Conservation (phyloP, 2,329 filamentous ascomycete genomes). For the Penicillium sp. region DNA sequence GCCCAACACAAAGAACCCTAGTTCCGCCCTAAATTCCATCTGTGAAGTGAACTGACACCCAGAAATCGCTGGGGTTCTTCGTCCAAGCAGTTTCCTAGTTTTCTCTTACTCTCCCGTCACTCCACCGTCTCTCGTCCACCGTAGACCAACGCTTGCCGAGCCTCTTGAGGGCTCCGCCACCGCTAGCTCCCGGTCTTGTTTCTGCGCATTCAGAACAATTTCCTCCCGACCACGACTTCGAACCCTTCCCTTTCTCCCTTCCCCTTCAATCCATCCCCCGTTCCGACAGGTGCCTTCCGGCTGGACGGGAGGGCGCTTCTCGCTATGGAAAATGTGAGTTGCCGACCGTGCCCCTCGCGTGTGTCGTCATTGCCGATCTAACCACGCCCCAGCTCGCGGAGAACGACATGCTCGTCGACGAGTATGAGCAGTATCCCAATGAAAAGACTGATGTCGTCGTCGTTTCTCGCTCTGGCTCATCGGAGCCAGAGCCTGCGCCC, state of each 20-base stretch:
- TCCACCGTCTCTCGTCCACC: background rate
- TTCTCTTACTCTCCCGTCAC: background rate
- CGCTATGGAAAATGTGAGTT: conserved; percentile 48
- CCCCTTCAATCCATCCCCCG: conserved; percentile 12
- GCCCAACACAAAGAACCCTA: too few species aligned
- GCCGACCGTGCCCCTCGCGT: conserved; percentile 25
- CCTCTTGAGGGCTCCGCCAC: conserved; percentile 27
- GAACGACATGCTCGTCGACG: conserved; percentile 62
- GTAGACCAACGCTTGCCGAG: conserved; percentile 16
- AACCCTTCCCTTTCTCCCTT: conserved; percentile 8
- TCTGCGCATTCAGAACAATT: conserved; percentile 22
- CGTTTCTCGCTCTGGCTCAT: conserved; percentile 59
- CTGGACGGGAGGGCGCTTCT: conserved; percentile 36
- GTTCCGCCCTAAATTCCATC: too few species aligned
- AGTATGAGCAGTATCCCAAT: conserved; percentile 57
- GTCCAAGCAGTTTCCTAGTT: too few species aligned
- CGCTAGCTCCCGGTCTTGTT: conserved; percentile 24
- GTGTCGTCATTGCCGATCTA: conserved; percentile 32
- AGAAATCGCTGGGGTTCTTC: too few species aligned
- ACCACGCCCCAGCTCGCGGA: conserved; percentile 49
- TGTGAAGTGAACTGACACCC: too few species aligned
- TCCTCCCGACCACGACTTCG: conserved; percentile 20
- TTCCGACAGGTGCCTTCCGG: conserved; percentile 26
- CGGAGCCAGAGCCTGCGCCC: conserved; percentile 55
- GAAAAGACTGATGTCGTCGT: conserved; percentile 62